A percentile compares a stretch with the other conserved stretches of the same genome.
phyloP scores from a whole-genome alignment of 148 eudicot species.

The Amaranthus cruentus region DNA sequence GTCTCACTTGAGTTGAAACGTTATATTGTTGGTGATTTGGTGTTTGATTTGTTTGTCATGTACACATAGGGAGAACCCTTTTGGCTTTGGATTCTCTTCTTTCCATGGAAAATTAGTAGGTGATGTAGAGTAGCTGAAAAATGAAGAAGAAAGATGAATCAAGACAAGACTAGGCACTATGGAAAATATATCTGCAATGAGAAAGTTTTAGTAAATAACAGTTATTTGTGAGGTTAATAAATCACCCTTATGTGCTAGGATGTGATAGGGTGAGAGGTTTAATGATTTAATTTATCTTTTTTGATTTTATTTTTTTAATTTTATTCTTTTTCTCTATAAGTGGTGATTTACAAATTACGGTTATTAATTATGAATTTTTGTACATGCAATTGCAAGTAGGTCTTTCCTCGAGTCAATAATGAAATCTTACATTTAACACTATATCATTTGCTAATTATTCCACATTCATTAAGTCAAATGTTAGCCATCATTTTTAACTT shows the following conservation, averaged over 20 bases:
- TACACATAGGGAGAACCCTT: neutral
- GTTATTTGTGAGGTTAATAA: too few species aligned
- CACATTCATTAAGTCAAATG: neutral
- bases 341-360: too few species aligned
- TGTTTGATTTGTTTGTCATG: slow-evolving; percentile 9
- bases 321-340: too few species aligned
- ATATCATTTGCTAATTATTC: neutral
- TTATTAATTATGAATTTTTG: too few species aligned
- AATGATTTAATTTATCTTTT: too few species aligned
- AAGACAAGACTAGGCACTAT: neutral
- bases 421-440: neutral
- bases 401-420: slow-evolving; percentile 18
- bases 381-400: neutral
- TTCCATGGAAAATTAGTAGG: slow-evolving; percentile 9
- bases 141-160: neutral
- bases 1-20: too few species aligned
- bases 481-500: neutral
- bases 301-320: too few species aligned
- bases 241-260: too few species aligned
- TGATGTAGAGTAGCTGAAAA: neutral
- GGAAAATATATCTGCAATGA: too few species aligned
- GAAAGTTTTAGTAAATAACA: too few species aligned
- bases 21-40: neutral
- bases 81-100: slow-evolving; percentile 10
- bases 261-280: too few species aligned